Percentiles rank a stretch among this genome's conserved stretches.
Evolutionary conservation across 306 rosid species (phyloP).

Genomic region (Acacia crassicarpa): DNA sequence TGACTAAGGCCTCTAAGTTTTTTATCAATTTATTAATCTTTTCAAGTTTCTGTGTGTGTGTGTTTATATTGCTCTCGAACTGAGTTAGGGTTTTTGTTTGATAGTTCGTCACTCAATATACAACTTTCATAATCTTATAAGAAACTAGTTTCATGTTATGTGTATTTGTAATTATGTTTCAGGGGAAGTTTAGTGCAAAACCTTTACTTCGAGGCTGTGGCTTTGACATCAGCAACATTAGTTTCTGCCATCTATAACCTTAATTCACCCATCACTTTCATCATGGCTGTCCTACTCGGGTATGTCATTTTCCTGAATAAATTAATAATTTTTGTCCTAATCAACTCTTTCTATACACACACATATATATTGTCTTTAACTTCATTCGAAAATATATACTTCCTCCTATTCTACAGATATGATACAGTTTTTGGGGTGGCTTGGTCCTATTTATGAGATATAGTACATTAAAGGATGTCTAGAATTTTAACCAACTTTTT

Average conservation of each 20-base stretch:
- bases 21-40: not conserved
- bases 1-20: no score
- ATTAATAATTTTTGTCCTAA: not conserved
- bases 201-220: slow-evolving; percentile 37
- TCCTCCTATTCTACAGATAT: no score
- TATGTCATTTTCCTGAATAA: slow-evolving; percentile 5
- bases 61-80: not conserved
- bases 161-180: not conserved
- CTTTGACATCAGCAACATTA: slow-evolving; percentile 55
- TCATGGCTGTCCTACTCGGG: slow-evolving; percentile 44
- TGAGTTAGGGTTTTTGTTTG: not conserved
- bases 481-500: no score
- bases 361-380: not conserved
- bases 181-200: slow-evolving; percentile 52
- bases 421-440: no score
- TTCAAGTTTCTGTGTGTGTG: not conserved
- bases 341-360: not conserved
- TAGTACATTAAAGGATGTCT: no score
- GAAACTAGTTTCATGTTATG: not conserved
- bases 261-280: slow-evolving; percentile 49
- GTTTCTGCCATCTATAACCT: slow-evolving; percentile 50
- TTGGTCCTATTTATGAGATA: no score
- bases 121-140: not conserved
- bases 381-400: not conserved
- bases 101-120: not conserved